These are phyloP conservation scores for Spizellomyces punctatus DNA, from an alignment of 192 early-diverging fungal genomes.

Conservation along the genomic window DNA sequence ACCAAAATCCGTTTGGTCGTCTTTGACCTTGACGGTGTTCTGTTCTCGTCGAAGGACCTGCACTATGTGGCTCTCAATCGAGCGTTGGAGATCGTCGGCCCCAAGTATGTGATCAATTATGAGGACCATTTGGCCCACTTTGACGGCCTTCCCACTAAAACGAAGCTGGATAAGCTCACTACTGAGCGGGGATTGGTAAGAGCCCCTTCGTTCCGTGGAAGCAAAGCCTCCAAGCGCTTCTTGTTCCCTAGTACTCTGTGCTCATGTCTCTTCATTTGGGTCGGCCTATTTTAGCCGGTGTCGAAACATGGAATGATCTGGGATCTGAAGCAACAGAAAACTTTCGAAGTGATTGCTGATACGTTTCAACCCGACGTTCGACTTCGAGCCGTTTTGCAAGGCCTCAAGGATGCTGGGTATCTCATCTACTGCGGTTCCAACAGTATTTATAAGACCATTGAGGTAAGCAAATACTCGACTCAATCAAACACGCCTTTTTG, in stretches of 20 bases:
- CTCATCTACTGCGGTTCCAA: slow-evolving; percentile 19
- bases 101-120: slow-evolving; percentile 2
- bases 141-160: slow-evolving; percentile 17
- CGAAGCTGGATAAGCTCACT: slow-evolving; percentile 16
- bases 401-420: slow-evolving; percentile 3
- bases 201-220: too few species aligned
- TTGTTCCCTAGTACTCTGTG: too few species aligned
- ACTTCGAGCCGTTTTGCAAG: background rate
- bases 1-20: slow-evolving; percentile 4
- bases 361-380: background rate
- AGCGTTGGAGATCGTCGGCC: slow-evolving; percentile 6
- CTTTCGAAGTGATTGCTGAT: slow-evolving; percentile 20
- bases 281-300: background rate
- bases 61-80: slow-evolving; percentile 18
- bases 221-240: too few species aligned
- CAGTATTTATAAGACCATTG: slow-evolving; percentile 17
- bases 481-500: too few species aligned
- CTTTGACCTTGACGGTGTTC: slow-evolving; percentile 19
- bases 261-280: too few species aligned
- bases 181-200: slow-evolving; percentile 2
- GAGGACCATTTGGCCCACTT: slow-evolving; percentile 13
- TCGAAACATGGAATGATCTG: slow-evolving; percentile 4
- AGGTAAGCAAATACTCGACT: background rate
- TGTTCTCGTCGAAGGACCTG: slow-evolving; percentile 2
- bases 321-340: slow-evolving; percentile 20